phyloP scores from a whole-genome alignment of 2,329 filamentous ascomycete species.

The Epichloe typhina region DNA sequence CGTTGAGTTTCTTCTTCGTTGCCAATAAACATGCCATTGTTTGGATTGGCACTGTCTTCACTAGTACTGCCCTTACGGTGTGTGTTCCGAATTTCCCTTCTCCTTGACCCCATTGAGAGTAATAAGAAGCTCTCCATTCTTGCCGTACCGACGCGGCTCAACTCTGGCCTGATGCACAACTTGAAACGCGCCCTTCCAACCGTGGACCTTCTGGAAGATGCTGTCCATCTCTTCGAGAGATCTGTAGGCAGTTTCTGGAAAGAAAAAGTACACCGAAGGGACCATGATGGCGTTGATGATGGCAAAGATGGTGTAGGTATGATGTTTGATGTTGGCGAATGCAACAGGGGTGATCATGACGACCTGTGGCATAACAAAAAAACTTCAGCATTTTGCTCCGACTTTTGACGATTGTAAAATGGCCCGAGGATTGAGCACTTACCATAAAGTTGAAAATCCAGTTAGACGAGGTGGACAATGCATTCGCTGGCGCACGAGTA shows the following conservation, averaged over 20 bases:
- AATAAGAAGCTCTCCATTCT: constrained; percentile 44
- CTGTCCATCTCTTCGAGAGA: constrained; percentile 54
- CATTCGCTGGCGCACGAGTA: constrained; percentile 50
- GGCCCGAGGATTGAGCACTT: constrained; percentile 1
- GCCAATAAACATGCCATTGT: constrained; percentile 16
- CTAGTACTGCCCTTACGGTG: constrained; percentile 17
- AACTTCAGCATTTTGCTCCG: not conserved
- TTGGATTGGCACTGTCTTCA: constrained; percentile 10
- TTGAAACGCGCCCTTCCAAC: constrained; percentile 21
- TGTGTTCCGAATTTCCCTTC: constrained; percentile 16
- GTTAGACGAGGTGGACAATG: constrained; percentile 39
- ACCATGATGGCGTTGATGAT: constrained; percentile 50
- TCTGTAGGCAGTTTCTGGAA: constrained; percentile 50
- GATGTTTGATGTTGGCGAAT: constrained; percentile 42
- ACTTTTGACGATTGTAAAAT: not conserved
- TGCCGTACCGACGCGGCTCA: constrained; percentile 43
- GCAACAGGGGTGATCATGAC: constrained; percentile 50
- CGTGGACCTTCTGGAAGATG: constrained; percentile 46
- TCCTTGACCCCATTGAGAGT: constrained; percentile 29
- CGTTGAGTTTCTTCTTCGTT: constrained; percentile 23
- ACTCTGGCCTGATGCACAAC: constrained; percentile 26
- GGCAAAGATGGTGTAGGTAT: constrained; percentile 54
- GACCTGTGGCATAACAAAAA: constrained; percentile 19
- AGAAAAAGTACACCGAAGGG: constrained; percentile 46
- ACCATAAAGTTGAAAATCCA: constrained; percentile 51